Evolutionary conservation across 495 filamentous ascomycete species (phyloP).

Genomic region (Rhypophila decipiens): DNA sequence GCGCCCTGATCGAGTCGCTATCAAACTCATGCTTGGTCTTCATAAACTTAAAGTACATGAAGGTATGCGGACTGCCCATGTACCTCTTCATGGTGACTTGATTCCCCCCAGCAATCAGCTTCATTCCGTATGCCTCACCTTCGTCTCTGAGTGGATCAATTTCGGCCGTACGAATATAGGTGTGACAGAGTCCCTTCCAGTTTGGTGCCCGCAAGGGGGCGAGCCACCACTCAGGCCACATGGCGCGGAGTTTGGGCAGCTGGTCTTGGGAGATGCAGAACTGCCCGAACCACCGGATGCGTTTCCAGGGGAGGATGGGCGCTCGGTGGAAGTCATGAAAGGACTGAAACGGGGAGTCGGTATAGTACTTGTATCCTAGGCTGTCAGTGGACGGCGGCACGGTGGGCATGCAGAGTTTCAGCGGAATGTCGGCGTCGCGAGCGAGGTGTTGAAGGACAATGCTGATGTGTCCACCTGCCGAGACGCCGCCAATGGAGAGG

Average conservation of each 20-base stretch:
- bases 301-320: conserved; percentile 42
- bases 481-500: conserved; percentile 45
- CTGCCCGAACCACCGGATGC: conserved; percentile 41
- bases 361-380: conserved; percentile 29
- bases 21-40: conserved; percentile 29
- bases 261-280: conserved; percentile 19
- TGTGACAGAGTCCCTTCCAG: conserved; percentile 36
- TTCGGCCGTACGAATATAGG: conserved; percentile 43
- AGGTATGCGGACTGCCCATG: conserved; percentile 41
- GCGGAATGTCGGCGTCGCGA: conserved; percentile 37
- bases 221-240: conserved; percentile 34
- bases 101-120: conserved; percentile 39
- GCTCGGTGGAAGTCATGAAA: conserved; percentile 38
- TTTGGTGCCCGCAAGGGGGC: conserved; percentile 34
- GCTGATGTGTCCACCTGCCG: conserved; percentile 42
- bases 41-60: conserved; percentile 37
- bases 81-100: conserved; percentile 43
- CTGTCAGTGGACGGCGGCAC: conserved; percentile 37
- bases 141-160: conserved; percentile 47
- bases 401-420: conserved; percentile 34
- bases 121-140: conserved; percentile 44
- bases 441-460: conserved; percentile 44
- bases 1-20: conserved; percentile 22
- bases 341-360: conserved; percentile 40
- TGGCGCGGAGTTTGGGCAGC: conserved; percentile 10